Evolutionary conservation across 352 stramenopile genomes (phyloP).

Genomic region (Phytophthora foliorum): DNA sequence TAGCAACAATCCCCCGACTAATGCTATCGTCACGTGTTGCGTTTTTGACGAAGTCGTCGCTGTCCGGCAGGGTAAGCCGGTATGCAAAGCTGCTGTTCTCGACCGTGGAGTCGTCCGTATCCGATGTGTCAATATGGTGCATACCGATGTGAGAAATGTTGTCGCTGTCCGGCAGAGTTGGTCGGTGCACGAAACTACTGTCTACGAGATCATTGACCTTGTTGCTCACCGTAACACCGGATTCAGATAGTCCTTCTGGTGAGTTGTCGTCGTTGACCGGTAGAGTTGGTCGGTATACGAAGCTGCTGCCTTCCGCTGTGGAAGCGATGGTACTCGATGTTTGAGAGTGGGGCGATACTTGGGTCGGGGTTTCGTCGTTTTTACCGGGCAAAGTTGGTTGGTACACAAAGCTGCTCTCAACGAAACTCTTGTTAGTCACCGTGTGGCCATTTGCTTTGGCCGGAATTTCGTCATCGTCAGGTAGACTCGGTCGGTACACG

Average conservation of each 20-base stretch:
- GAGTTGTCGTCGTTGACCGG: background rate
- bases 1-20: background rate
- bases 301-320: constrained; percentile 3
- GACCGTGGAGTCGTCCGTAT: background rate
- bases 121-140: no score
- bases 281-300: constrained; percentile 12
- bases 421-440: constrained; percentile 10
- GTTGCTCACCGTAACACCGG: background rate
- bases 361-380: background rate
- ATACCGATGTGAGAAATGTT: background rate
- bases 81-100: background rate
- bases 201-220: background rate
- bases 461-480: constrained; percentile 18
- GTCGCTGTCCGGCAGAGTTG: background rate
- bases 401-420: constrained; percentile 26
- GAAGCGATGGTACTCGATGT: background rate
- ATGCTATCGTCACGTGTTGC: background rate
- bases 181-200: background rate
- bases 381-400: constrained; percentile 11
- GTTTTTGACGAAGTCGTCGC: background rate
- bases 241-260: background rate
- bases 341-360: background rate
- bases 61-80: background rate
- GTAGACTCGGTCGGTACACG: constrained; percentile 33
- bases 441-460: background rate